Conservation (phyloP, 2,329 filamentous ascomycete genomes). For the Aspergillus novofumigatus region DNA sequence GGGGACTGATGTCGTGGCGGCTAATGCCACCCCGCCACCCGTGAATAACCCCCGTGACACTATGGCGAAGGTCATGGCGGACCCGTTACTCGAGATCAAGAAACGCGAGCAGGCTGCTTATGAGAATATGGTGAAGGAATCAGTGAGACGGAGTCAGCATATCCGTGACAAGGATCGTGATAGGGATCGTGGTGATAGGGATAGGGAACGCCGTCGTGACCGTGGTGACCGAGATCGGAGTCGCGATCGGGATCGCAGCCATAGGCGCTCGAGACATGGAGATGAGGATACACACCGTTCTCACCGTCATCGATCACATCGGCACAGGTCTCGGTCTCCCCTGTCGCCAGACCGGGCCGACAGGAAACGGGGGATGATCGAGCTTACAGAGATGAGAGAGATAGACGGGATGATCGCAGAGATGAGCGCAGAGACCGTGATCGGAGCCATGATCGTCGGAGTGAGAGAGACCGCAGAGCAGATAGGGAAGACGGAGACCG, state of each 20-base stretch:
- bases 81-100: constrained; percentile 90
- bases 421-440: constrained; percentile 14
- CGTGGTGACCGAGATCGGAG: constrained; percentile 9
- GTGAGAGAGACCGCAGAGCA: constrained; percentile 15
- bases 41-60: constrained; percentile 75
- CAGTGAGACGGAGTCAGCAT: constrained; percentile 30
- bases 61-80: constrained; percentile 79
- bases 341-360: neutral
- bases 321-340: constrained; percentile 19
- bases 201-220: constrained; percentile 16
- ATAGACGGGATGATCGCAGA: constrained; percentile 18
- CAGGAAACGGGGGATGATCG: constrained; percentile 9
- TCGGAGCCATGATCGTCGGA: constrained; percentile 15
- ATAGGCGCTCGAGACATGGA: constrained; percentile 21
- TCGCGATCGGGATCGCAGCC: constrained; percentile 17
- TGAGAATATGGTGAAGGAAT: constrained; percentile 50
- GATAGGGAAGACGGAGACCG: constrained; percentile 19
- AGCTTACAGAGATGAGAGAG: constrained; percentile 18
- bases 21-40: constrained; percentile 36
- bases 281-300: constrained; percentile 21
- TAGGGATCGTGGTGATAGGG: constrained; percentile 12
- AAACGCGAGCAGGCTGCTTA: constrained; percentile 81
- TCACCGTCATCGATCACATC: constrained; percentile 21
- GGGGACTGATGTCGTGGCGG: constrained; percentile 39
- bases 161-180: constrained; percentile 15